Percentiles rank a stretch among this genome's conserved stretches.
These are phyloP conservation scores for Aspergillus flavus DNA, from an alignment of 2,329 filamentous ascomycete genomes.

Conservation along the genomic window DNA sequence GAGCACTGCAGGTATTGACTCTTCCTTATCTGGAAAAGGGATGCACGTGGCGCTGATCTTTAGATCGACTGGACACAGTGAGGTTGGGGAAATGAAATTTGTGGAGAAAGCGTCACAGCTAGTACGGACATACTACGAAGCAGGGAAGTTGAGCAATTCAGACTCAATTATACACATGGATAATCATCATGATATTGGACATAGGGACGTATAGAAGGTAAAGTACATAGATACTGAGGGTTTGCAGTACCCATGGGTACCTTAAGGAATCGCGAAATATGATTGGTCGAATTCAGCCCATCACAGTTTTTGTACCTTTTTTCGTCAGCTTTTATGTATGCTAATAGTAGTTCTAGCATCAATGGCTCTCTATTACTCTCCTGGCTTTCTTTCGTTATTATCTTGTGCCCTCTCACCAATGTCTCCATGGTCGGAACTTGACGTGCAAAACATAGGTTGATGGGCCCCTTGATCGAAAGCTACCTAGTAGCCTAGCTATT, in stretches of 20 bases:
- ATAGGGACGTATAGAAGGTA: not conserved
- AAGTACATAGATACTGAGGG: not conserved
- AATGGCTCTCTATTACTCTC: not conserved
- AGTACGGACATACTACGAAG: not conserved
- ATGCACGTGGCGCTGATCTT: conserved; percentile 3
- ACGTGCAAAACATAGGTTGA: not conserved
- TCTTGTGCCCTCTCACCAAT: not conserved
- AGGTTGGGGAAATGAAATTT: not conserved
- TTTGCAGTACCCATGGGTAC: not conserved
- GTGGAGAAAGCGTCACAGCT: not conserved
- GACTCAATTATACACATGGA: not conserved
- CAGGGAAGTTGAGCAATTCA: not conserved
- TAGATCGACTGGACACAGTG: not conserved
- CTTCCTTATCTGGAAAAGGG: not conserved
- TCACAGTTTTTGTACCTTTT: not conserved
- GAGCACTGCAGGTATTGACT: not conserved
- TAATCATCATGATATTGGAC: not conserved
- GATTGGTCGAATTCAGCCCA: not conserved
- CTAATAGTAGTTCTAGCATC: not conserved
- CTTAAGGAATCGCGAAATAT: not conserved
- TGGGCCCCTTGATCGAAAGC: not conserved
- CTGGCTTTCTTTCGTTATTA: not conserved
- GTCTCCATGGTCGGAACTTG: not conserved
- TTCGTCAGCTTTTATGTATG: not conserved
- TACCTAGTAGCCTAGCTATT: not conserved